phyloP scores from a whole-genome alignment of 305 asterid genomes.

The Fraxinus sp. region DNA sequence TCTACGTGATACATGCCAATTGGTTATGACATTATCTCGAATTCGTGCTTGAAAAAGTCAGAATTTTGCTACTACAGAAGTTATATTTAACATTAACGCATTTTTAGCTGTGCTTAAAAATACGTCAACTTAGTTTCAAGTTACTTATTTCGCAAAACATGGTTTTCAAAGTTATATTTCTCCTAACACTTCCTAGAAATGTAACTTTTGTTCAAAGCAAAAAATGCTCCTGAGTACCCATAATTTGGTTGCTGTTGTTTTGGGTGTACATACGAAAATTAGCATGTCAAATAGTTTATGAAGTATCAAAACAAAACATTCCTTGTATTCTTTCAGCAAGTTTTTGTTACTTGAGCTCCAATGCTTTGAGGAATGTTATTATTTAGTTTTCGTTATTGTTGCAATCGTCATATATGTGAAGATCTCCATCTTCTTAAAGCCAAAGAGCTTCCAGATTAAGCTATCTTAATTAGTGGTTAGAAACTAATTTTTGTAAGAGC shows the following conservation, averaged over 20 bases:
- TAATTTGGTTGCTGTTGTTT: neutral
- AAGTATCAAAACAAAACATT: neutral
- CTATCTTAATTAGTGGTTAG: neutral
- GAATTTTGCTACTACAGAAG: neutral
- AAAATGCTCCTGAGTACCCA: neutral
- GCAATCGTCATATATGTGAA: neutral
- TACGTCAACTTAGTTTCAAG: neutral
- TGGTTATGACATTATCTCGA: neutral
- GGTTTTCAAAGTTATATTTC: neutral
- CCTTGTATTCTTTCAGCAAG: neutral
- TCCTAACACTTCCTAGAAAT: neutral
- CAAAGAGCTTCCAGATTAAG: neutral
- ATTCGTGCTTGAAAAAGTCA: neutral
- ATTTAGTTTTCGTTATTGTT: neutral
- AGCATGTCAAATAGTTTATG: neutral
- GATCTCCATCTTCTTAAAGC: neutral
- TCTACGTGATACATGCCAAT: neutral
- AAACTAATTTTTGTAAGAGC: neutral
- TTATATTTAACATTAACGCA: neutral
- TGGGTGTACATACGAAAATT: neutral
- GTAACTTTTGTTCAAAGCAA: neutral
- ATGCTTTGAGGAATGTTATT: neutral
- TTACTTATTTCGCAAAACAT: neutral
- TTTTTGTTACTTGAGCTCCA: neutral
- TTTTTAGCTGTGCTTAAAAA: neutral